Evolutionary conservation across 495 filamentous ascomycete genomes (phyloP).

Genomic region (Ramalina peruviana): DNA sequence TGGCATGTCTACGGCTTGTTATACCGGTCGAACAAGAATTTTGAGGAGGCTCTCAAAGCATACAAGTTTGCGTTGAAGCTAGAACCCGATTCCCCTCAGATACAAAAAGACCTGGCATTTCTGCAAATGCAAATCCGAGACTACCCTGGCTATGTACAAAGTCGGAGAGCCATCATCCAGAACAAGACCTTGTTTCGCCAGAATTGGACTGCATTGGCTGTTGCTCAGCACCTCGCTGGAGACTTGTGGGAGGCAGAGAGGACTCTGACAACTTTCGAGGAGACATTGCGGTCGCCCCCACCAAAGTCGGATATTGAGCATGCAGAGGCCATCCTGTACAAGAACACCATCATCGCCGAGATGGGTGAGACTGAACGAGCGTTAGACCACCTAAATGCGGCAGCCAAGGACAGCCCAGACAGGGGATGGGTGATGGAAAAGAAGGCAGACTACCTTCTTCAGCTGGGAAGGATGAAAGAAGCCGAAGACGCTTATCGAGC

Average conservation of each 20-base stretch:
- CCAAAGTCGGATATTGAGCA: constrained; percentile 76
- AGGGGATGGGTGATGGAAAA: constrained; percentile 81
- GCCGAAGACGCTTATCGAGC: constrained; percentile 68
- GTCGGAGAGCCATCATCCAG: constrained; percentile 70
- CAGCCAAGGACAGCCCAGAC: constrained; percentile 66
- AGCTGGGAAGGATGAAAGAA: constrained; percentile 64
- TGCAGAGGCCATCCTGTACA: constrained; percentile 91
- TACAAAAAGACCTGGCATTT: constrained; percentile 83
- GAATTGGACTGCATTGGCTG: constrained; percentile 92
- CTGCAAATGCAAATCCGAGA: constrained; percentile 96
- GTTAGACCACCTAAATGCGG: constrained; percentile 70
- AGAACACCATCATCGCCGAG: constrained; percentile 89
- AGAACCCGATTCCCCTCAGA: constrained; percentile 85
- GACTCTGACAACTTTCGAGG: constrained; percentile 81
- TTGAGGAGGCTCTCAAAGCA: constrained; percentile 95
- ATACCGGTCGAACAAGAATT: constrained; percentile 87
- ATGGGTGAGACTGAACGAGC: constrained; percentile 63
- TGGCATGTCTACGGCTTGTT: constrained; percentile 99
- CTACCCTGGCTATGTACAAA: constrained; percentile 84
- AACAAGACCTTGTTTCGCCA: constrained; percentile 62
- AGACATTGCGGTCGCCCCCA: constrained; percentile 66
- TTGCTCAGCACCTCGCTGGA: constrained; percentile 81
- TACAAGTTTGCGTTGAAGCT: constrained; percentile 89
- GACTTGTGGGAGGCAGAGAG: constrained; percentile 77
- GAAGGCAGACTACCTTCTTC: constrained; percentile 69